These are phyloP conservation scores for Capsella rubella DNA, from an alignment of 441 rosid genomes.

Conservation along the genomic window DNA sequence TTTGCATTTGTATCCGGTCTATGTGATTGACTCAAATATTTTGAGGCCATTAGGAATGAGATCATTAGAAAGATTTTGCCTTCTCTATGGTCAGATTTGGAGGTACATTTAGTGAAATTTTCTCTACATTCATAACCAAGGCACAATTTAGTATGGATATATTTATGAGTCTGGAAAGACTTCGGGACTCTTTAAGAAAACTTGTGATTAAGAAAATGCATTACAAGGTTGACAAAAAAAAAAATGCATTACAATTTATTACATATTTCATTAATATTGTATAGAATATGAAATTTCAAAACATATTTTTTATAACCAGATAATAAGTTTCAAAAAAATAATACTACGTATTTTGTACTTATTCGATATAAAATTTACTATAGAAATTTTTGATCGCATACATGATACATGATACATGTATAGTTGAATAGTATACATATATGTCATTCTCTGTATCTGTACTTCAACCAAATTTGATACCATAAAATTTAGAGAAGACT, in stretches of 20 bases:
- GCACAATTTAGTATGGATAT: neutral
- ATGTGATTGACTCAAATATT: neutral
- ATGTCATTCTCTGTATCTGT: neutral
- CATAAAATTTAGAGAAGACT: neutral
- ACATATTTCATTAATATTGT: neutral
- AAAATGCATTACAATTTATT: neutral
- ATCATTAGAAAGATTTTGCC: neutral
- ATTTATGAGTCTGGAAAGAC: neutral
- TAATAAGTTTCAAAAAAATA: neutral
- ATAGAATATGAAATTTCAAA: neutral
- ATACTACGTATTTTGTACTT: neutral
- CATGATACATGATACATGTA: neutral
- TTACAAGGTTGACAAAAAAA: neutral
- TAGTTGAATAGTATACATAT: neutral
- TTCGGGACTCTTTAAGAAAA: neutral
- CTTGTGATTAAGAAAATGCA: neutral
- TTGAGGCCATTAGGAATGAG: neutral
- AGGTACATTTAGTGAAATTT: neutral
- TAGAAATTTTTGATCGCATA: neutral
- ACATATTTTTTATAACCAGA: neutral
- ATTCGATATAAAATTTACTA: neutral
- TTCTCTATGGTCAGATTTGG: neutral
- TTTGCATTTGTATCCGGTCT: neutral
- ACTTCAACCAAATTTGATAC: neutral
- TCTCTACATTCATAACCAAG: neutral